Percentiles rank a stretch among this genome's conserved stretches.
phyloP scores from a whole-genome alignment of 345 rosid species.

The Ricinus communis region DNA sequence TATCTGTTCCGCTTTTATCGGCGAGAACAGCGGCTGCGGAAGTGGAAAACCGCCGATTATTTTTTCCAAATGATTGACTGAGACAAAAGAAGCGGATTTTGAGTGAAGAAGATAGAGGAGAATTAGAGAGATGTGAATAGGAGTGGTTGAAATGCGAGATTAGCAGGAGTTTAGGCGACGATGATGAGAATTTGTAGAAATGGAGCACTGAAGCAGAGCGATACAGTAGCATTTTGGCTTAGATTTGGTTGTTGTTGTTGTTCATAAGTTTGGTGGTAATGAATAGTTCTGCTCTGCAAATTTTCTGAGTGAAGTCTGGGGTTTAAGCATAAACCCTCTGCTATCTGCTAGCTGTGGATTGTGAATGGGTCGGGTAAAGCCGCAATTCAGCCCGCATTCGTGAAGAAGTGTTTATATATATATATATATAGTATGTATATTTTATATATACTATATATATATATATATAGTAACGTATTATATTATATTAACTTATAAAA shows the following conservation, averaged over 20 bases:
- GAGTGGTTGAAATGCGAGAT: constrained; percentile 39
- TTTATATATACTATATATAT: no score
- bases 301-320: not conserved
- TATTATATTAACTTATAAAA: no score
- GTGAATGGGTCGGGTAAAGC: no score
- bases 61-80: constrained; percentile 28
- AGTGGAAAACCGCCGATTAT: constrained; percentile 34
- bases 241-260: no score
- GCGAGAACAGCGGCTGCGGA: constrained; percentile 31
- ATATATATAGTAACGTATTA: no score
- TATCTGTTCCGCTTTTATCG: constrained; percentile 13
- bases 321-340: constrained; percentile 2
- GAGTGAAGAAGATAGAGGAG: constrained; percentile 17
- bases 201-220: constrained; percentile 52
- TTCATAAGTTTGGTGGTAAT: not conserved
- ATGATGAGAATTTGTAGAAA: constrained; percentile 34
- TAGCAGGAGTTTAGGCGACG: constrained; percentile 36
- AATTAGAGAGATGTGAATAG: constrained; percentile 30
- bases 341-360: no score
- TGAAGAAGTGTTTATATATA: no score
- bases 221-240: constrained; percentile 39
- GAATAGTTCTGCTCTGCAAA: not conserved
- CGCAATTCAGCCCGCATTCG: no score
- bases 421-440: no score
- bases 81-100: constrained; percentile 35